Base-by-base conservation (phyloP, 139 green algal genomes). In the Chlorella ohadii region DNA sequence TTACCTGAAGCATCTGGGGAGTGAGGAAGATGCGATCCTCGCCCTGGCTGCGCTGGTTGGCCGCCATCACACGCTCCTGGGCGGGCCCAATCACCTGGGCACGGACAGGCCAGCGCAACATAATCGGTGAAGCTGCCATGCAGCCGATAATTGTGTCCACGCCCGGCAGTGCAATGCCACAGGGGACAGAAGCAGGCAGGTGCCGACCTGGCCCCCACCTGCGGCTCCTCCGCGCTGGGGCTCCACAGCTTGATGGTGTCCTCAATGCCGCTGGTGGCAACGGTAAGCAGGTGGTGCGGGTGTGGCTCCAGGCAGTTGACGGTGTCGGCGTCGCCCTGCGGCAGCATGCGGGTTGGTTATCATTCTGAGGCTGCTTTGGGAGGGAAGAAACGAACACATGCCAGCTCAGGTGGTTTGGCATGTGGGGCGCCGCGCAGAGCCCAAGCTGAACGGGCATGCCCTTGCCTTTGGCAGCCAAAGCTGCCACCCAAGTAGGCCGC, bases 241-340 rank as follows among this genome's bases (percentile, higher is more conserved):
- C 75, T 65, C 88, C 88, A 91, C 34, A 91, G 78, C 80, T 91
- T 91, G 51, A 89, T 66, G 68, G 66, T 78, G 41, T 88, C 65
- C 34, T 91, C 88, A 31, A 91, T 91, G 70, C 86, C 84, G 17
- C 71, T 87, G 20, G 90, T 91, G 7, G 89, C 89, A 11, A 93
- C 33, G 17, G 72, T 87, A 6, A 87, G 67, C 33, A 88, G 87
- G 76, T 88, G 68, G 78, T 75, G 33, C 2, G 90, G 90, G 84
- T 93, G 90, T 23, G 83, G 87, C 79, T 91, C 90, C 72, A 93
- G 56, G 82, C 88, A 92, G 79, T 93, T 93, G 72, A 93, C 86
- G 3, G 55, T 56, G 79, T 93, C 90, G 2, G 77, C 84, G 27
- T 85, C 75, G 47, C 68, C 85, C 67, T 72, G 80, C 16, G 20